Evolutionary conservation across 2,329 filamentous ascomycete genomes (phyloP).

Genomic region (Lecanicillium sp.): DNA sequence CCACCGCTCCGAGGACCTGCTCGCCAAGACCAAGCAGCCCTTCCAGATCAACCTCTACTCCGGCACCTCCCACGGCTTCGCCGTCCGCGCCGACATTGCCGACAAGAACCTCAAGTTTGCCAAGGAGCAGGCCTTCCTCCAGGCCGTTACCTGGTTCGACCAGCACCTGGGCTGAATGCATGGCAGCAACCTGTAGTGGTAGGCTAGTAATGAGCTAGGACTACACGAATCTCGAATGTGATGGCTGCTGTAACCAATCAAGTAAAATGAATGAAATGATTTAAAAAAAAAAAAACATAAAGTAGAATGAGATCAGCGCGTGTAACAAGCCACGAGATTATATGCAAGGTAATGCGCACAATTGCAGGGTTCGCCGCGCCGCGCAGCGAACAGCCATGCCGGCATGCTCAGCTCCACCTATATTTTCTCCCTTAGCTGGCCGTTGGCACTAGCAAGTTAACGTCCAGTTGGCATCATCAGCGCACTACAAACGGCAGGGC

Average conservation of each 20-base stretch:
- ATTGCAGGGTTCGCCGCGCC: too few species aligned
- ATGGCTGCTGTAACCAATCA: neutral
- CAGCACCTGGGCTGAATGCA: slow-evolving; percentile 30
- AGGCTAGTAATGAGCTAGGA: neutral
- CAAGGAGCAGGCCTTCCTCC: slow-evolving; percentile 72
- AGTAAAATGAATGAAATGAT: slow-evolving; percentile 1
- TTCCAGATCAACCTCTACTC: slow-evolving; percentile 69
- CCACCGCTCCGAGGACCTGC: slow-evolving; percentile 51
- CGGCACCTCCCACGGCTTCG: slow-evolving; percentile 67
- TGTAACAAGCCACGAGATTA: too few species aligned
- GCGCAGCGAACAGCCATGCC: too few species aligned
- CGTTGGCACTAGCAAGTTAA: neutral
- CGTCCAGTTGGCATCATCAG: slow-evolving; percentile 12
- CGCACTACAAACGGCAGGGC: neutral
- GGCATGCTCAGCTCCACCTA: too few species aligned
- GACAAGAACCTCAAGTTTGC: slow-evolving; percentile 54
- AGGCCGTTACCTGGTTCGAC: slow-evolving; percentile 72
- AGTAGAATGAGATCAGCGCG: too few species aligned
- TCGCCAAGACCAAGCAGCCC: slow-evolving; percentile 44
- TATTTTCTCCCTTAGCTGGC: too few species aligned
- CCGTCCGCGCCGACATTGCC: slow-evolving; percentile 56
- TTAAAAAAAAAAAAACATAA: too few species aligned
- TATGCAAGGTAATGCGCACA: too few species aligned
- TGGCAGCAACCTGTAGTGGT: neutral
- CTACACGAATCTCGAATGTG: neutral